Base-by-base conservation (phyloP, 2,329 filamentous ascomycete species). In the Ascochyta viciae-villosae region DNA sequence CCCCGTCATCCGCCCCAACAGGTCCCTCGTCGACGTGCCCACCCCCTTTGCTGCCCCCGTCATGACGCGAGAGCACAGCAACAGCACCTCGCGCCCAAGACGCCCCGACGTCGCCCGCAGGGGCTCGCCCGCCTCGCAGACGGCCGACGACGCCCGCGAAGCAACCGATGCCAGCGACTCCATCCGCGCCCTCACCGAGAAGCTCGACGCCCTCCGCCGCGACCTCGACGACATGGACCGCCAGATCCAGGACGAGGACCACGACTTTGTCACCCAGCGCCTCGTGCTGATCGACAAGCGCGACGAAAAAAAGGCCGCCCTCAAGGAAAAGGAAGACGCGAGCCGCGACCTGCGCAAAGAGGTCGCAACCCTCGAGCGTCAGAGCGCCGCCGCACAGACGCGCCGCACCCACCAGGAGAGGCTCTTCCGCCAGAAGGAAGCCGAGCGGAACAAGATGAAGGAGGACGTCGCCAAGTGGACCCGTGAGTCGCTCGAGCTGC, bases 321-420 rank as follows among this genome's bases (percentile, higher is more conserved):
- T 95, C 50, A 95, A 91, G 72, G 91, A 96, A 70, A 96, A 96
- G 74, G 94, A 98, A 62, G 92, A 96, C 68, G 90, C 88, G 46
- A 97, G 92, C 44, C 88, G 91, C 40, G 92, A 92, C 70, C 78
- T 97, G 50, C 91, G 90, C 68, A 89, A 89, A 60, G 89, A 94
- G 70, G 88, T 96, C 49, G 88, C 91, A 48, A 86, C 85, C 41
- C 86, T 93, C 6, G 92, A 96, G 74, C 87, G 91, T 49, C 83
- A 90, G 62, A 96, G 96, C 80, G 87, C 92, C 43, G 84, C 87
- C 4, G 89, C 91, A 1, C 89, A 96, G 71, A 90, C 89, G 61
- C 89, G 90, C 57, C 90, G 89, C 65, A 83, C 85, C 0, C 91
- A 93, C 69, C 90, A 91, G 69, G 91, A 97, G 70, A 87, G 87